Evolutionary conservation across 768 basidiomycete species (phyloP), one percentile per base, ranked within the genome.

Genomic region (Calocybe gangraenosa): DNA sequence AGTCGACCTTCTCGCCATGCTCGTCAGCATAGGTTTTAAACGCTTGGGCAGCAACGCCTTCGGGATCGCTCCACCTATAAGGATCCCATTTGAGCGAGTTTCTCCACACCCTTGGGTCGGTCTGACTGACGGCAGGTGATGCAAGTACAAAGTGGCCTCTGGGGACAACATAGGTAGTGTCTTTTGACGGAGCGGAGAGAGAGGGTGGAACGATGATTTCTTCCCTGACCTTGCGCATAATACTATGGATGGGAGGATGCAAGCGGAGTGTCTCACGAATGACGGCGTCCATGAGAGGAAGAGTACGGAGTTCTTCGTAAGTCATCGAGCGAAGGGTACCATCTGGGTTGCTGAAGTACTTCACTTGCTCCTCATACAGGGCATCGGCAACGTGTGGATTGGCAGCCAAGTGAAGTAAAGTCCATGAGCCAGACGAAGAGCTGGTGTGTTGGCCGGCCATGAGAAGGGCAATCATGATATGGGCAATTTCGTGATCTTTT

Each of bases 371-470:
- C 51, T 87, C 68, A 66, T 91, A 98, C 7, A 97, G 69, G 7
- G 79, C 82, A 47, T 90, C 84, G 90, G 79, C 81, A 49, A 94
- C 57, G 19, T 87, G 81, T 1, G 76, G 78, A 37, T 83, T 77
- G 51, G 79, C 69, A 21, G 93, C 95, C 22, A 98, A 63, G 58
- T 96, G 92, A 34, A 97, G 78, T 31, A 98, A 73, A 13, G 84
- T 62, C 96, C 96, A 99, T 8, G 92, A 85, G 23, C 83, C 83
- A 17, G 91, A 86, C 2, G 96, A 85, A 11, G 96, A 96, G 56
- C 88, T 91, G 0, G 96, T 99, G 67, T 99, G 96, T 68, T 99
- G 96, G 31, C 96, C 96, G 35, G 96, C 96, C 96, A 99, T 98
- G 52, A 99, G 82, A 37, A 99, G 79, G 13, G 96, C 96, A 58